A percentile compares a stretch with the other conserved stretches of the same genome.
Conservation (phyloP, 148 eudicot species). For the Mesembryanthemum crystallinum region DNA sequence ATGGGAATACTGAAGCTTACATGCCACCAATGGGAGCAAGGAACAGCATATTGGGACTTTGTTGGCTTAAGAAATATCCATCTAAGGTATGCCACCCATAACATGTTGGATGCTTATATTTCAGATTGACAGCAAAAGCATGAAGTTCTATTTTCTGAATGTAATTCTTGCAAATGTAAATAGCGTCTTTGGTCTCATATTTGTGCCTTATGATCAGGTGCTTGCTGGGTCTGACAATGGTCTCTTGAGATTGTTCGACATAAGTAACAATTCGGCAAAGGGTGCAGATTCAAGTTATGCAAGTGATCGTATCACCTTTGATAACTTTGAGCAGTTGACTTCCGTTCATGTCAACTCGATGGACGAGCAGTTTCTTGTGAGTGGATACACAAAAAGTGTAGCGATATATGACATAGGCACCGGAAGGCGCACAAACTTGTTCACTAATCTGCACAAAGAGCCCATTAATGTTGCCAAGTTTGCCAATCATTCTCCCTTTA, state of each 20-base stretch:
- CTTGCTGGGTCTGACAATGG: slow-evolving; percentile 85
- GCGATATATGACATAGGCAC: slow-evolving; percentile 77
- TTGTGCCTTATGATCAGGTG: slow-evolving; percentile 40
- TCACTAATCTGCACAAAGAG: slow-evolving; percentile 66
- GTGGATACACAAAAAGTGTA: slow-evolving; percentile 75
- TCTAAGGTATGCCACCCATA: slow-evolving; percentile 51
- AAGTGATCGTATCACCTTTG: slow-evolving; percentile 38
- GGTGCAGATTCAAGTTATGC: slow-evolving; percentile 24
- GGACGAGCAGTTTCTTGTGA: slow-evolving; percentile 80
- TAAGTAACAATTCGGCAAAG: slow-evolving; percentile 33
- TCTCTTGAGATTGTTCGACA: slow-evolving; percentile 62
- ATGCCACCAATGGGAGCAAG: slow-evolving; percentile 48
- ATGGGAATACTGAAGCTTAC: slow-evolving; percentile 41
- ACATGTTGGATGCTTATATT: background rate
- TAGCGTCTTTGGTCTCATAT: background rate
- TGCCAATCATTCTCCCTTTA: slow-evolving; percentile 68
- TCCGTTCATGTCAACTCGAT: slow-evolving; percentile 79
- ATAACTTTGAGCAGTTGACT: slow-evolving; percentile 60
- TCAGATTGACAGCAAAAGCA: background rate
- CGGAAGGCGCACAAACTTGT: slow-evolving; percentile 65
- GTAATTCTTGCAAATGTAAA: slow-evolving; percentile 10
- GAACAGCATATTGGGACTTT: slow-evolving; percentile 67
- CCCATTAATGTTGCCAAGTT: slow-evolving; percentile 94
- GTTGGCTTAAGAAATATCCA: slow-evolving; percentile 77
- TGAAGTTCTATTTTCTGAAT: background rate